A percentile compares a stretch with the other conserved stretches of the same genome.
These are phyloP conservation scores for Phytophthora pini DNA, from an alignment of 352 stramenopile genomes.

Conservation along the genomic window DNA sequence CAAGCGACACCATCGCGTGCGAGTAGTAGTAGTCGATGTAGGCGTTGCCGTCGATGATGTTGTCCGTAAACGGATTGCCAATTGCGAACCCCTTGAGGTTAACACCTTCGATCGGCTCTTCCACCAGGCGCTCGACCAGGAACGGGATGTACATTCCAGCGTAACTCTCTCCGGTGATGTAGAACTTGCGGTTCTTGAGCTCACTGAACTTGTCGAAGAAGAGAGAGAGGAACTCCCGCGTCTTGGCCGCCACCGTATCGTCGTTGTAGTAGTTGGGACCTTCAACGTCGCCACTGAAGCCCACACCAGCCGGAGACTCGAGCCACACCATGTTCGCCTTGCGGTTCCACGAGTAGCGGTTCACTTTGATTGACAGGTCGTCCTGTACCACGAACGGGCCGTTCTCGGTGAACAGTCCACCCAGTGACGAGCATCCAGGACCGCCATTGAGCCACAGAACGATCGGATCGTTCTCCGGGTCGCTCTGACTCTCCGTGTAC, in stretches of 20 bases:
- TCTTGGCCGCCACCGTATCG: slow-evolving; percentile 73
- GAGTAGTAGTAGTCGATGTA: slow-evolving; percentile 91
- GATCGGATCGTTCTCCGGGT: slow-evolving; percentile 66
- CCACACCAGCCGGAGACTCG: slow-evolving; percentile 75
- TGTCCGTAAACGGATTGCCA: slow-evolving; percentile 76
- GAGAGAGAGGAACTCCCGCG: slow-evolving; percentile 75
- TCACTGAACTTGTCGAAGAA: slow-evolving; percentile 80
- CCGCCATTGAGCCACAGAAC: slow-evolving; percentile 87
- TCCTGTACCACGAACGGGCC: slow-evolving; percentile 73
- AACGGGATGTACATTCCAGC: slow-evolving; percentile 93
- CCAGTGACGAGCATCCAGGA: slow-evolving; percentile 77
- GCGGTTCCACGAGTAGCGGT: slow-evolving; percentile 82
- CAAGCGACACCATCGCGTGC: slow-evolving; percentile 83
- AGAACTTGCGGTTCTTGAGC: slow-evolving; percentile 78
- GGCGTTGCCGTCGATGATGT: slow-evolving; percentile 61
- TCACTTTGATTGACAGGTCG: slow-evolving; percentile 62
- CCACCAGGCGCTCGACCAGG: slow-evolving; percentile 78
- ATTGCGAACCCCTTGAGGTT: slow-evolving; percentile 83
- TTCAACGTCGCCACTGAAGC: slow-evolving; percentile 71
- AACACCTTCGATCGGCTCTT: slow-evolving; percentile 63
- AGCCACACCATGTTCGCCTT: slow-evolving; percentile 83
- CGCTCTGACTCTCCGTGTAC: slow-evolving; percentile 75
- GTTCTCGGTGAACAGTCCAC: slow-evolving; percentile 73
- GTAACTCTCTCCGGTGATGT: slow-evolving; percentile 87
- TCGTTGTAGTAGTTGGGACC: slow-evolving; percentile 84